Base-by-base conservation (phyloP, 768 basidiomycete genomes). In the Suillus sp. region DNA sequence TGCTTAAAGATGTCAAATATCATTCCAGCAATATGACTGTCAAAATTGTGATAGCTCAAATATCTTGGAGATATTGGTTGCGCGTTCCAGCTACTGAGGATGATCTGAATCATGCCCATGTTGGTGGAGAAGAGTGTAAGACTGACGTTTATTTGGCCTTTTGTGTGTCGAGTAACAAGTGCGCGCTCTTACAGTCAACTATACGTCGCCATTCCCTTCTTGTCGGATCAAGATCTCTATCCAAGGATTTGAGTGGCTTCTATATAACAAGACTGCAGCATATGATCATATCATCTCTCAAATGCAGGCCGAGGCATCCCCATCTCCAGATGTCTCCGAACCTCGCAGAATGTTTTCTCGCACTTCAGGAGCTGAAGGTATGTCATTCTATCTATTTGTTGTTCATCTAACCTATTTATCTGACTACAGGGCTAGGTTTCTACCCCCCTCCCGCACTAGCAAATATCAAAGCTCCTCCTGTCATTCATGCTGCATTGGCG, bases 1-100 rank as follows among this genome's bases (percentile, higher is more conserved):
- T 96, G 25, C 81, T 98, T 69, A 94, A 93, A 78, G 92, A 98
- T 72, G 73, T 97, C 37, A 80, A 84, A 20, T 98, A 98, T 74
- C 87, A 96, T 74, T 96, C 95, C 2, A 91, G 92, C 72, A 98
- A 96, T 75, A 91, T 97, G 74, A 93, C 91, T 22, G 81, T 96
- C 50, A 87, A 87, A 65, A 83, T 95, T 58, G 85, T 93, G 54
- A 92, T 93, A 75, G 92, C 89, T 1, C 87, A 93, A 71, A 75
- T 98, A 55, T 90, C 90, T 67, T 99, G 96, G 95, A 83, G 93
- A 66, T 98, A 96, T 74, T 99, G 96, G 96, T 82, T 93, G 55
- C 87, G 94, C 62, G 79, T 83, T 45, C 90, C 95, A 2, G 85
- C 90, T 10, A 83, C 86, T n/a, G 90, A 89, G 66, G 85, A 89